Conservation (phyloP, 106 monocot genomes). For the Ottelia alismoides region DNA sequence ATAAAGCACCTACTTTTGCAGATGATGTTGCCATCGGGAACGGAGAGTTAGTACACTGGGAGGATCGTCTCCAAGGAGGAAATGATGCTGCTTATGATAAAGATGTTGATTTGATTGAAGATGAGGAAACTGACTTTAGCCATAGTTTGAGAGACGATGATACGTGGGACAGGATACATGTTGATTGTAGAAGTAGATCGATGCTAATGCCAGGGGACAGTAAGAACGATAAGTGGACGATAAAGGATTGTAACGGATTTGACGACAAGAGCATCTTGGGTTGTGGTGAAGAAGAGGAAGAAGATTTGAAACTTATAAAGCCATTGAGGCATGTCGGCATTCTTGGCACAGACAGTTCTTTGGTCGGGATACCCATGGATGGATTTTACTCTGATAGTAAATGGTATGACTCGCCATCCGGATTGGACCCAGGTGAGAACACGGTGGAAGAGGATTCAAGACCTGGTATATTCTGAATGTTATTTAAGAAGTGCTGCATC, state of each 20-base stretch:
- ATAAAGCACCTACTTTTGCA: conserved; percentile 21
- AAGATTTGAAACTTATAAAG: conserved; percentile 70
- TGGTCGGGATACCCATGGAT: conserved; percentile 73
- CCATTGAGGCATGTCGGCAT: conserved; percentile 56
- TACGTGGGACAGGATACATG: conserved; percentile 54
- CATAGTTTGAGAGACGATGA: conserved; percentile 44
- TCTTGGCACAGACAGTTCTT: conserved; percentile 35
- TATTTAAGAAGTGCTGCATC: too few species aligned
- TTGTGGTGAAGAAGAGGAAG: conserved; percentile 58
- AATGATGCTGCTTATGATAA: conserved; percentile 43
- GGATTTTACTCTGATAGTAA: too few species aligned
- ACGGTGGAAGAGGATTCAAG: too few species aligned
- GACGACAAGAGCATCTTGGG: conserved; percentile 82
- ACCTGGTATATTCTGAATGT: too few species aligned
- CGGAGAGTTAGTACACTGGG: conserved; percentile 53
- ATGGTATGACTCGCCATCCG: too few species aligned
- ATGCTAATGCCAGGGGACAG: conserved; percentile 48
- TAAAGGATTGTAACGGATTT: conserved; percentile 72
- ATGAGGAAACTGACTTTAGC: conserved; percentile 63
- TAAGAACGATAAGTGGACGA: conserved; percentile 66
- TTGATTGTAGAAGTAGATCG: conserved; percentile 48
- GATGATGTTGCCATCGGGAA: conserved; percentile 34
- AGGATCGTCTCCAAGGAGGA: conserved; percentile 27
- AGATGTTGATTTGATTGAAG: conserved; percentile 63
- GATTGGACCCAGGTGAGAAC: too few species aligned